phyloP scores from a whole-genome alignment of 371 early-diverging fungal species.

The Mortierella sp. region DNA sequence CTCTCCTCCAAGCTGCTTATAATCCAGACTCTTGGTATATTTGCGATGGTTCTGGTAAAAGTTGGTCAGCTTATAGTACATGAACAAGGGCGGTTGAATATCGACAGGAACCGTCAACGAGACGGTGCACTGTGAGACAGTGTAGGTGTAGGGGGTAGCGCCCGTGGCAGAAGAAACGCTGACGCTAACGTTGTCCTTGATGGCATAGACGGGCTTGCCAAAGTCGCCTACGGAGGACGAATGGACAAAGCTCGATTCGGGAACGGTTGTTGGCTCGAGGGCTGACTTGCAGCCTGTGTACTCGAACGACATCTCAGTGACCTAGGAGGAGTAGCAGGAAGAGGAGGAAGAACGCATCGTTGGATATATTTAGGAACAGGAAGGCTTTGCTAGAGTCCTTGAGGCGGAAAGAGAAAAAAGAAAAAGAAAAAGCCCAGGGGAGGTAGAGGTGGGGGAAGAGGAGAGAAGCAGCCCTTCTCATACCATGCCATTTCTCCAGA shows the following conservation, averaged over 20 bases:
- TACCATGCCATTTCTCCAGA: slow-evolving; percentile 76
- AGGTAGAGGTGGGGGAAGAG: background rate
- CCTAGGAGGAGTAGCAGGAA: slow-evolving; percentile 13
- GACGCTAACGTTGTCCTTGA: background rate
- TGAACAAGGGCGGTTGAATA: slow-evolving; percentile 81
- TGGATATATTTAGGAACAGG: background rate
- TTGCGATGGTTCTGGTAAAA: slow-evolving; percentile 98
- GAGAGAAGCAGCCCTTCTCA: background rate
- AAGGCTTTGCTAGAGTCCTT: background rate
- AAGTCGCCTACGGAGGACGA: slow-evolving; percentile 53
- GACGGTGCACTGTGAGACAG: slow-evolving; percentile 71
- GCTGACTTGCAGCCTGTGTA: slow-evolving; percentile 32
- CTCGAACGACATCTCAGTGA: slow-evolving; percentile 44
- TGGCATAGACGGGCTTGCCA: slow-evolving; percentile 17
- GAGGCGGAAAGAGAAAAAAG: background rate
- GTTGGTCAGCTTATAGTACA: slow-evolving; percentile 96
- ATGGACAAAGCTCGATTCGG: slow-evolving; percentile 25
- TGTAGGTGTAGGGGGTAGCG: background rate
- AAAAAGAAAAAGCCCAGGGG: background rate
- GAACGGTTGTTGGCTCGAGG: background rate
- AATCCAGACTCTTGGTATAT: slow-evolving; percentile 92
- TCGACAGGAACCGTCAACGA: slow-evolving; percentile 73
- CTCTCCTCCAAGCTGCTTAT: slow-evolving; percentile 84
- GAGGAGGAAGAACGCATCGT: background rate
- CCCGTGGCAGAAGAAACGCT: background rate